phyloP scores from a whole-genome alignment of 495 filamentous ascomycete species.

The Neurospora sp. region DNA sequence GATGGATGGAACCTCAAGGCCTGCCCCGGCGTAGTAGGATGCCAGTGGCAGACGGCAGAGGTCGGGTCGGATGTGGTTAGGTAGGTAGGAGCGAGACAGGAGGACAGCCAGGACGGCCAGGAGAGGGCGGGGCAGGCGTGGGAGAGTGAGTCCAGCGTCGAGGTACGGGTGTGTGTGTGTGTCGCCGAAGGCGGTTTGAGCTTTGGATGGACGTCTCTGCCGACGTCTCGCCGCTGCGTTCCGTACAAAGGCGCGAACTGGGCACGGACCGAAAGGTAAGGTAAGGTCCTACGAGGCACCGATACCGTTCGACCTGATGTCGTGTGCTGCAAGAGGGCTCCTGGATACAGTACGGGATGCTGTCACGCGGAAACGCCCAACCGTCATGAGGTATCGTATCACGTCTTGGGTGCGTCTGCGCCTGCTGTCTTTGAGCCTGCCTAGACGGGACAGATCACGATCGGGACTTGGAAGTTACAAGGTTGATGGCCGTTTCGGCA shows the following conservation, averaged over 20 bases:
- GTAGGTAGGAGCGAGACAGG: not conserved
- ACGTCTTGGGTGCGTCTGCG: not conserved
- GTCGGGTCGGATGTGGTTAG: not conserved
- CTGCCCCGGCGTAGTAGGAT: not conserved
- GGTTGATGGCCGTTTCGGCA: not conserved
- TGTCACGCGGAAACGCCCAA: not conserved
- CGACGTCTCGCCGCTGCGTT: not conserved
- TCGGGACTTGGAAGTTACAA: not conserved
- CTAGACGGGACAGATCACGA: not conserved
- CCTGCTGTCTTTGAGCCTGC: not conserved
- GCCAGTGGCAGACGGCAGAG: not conserved
- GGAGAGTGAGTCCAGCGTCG: not conserved
- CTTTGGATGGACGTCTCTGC: not conserved
- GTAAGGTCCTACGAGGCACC: not conserved
- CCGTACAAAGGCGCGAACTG: not conserved
- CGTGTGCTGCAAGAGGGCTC: not conserved
- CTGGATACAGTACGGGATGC: not conserved
- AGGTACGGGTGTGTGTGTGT: conserved; percentile 2
- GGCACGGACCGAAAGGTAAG: not conserved
- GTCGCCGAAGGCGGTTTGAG: not conserved
- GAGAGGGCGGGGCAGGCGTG: not conserved
- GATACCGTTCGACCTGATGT: not conserved
- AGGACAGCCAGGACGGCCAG: not conserved
- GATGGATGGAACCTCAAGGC: not conserved
- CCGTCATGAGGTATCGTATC: not conserved